Evolutionary conservation across 2,329 filamentous ascomycete genomes (phyloP).

Genomic region (Elsinoe fawcettii): DNA sequence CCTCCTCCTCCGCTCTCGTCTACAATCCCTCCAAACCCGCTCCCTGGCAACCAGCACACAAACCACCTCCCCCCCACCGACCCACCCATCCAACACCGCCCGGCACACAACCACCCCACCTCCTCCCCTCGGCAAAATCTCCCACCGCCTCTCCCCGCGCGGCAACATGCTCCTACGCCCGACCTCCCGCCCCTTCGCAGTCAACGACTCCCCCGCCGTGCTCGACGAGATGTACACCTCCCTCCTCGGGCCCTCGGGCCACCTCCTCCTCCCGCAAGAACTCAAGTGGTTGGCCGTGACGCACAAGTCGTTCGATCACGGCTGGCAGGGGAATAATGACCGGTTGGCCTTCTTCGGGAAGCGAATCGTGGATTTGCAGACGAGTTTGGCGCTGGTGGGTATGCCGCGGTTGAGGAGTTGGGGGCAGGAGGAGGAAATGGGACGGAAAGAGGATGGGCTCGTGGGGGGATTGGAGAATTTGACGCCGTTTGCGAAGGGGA

Average conservation of each 20-base stretch:
- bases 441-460: constrained; percentile 47
- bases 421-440: constrained; percentile 10
- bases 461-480: constrained; percentile 70
- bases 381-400: constrained; percentile 54
- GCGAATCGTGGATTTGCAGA: constrained; percentile 56
- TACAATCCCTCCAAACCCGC: constrained; percentile 17
- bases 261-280: constrained; percentile 74
- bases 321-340: constrained; percentile 88
- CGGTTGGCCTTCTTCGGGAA: constrained; percentile 76
- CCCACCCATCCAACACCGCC: background rate
- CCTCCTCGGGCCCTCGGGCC: constrained; percentile 66
- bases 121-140: constrained; percentile 26
- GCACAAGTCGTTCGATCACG: constrained; percentile 97
- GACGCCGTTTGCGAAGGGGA: constrained; percentile 49
- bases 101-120: constrained; percentile 27
- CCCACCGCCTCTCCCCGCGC: constrained; percentile 47
- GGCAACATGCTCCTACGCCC: constrained; percentile 37
- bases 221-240: constrained; percentile 71
- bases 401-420: constrained; percentile 13
- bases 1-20: constrained; percentile 20
- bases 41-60: constrained; percentile 4
- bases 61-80: constrained; percentile 3
- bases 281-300: constrained; percentile 95
- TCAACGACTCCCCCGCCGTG: constrained; percentile 53
- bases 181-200: constrained; percentile 51